Evolutionary conservation across 2,329 filamentous ascomycete genomes (phyloP), one percentile per base, ranked within the genome.

Genomic region (Colletotrichum scovillei): DNA sequence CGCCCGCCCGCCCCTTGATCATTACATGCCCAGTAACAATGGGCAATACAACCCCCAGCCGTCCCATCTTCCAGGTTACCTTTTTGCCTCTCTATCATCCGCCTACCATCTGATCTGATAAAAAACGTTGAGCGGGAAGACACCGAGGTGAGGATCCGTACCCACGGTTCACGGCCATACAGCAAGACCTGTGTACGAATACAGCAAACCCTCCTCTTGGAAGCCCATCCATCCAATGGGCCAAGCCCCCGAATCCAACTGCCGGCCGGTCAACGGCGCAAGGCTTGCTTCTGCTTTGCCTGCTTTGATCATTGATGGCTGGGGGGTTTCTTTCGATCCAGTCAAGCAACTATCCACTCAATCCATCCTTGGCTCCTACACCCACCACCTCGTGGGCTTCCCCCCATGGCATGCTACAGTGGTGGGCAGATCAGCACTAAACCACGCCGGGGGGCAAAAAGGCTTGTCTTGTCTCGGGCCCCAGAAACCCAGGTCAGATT

Each of bases 161-260:
- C 22, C 7, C 8, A 46, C 14, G 22, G 22, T 62, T 46, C 26
- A 38, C n/a, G 35, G 11, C 24, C n/a, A 62, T 22, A 46, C 14
- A 42, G 35, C 35, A 42, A 46, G 8, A 4, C 12, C 12, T 24
- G 42, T 32, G 55, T 55, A 60, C 53, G 63, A 28, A 55, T 30
- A 38, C 55, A 35, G n/a, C 38, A 28, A 46, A 28, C 24, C 56
- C 30, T 63, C 12, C 32, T 35, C 5, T 7, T 30, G 7, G 55
- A 30, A 14, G 16, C 55, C 19, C 9, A n/a, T n/a, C 28, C n/a
- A 8, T 30, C 24, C 24, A n/a, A 63, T 49, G 28, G 32, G 30
- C 60, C 69, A 52, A 46, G 42, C 56, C 68, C 24, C 69, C 69
- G 69, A 62, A 32, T 24, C 24, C 56, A 67, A 71, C 63, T 71